Evolutionary conservation across 2,329 filamentous ascomycete genomes (phyloP), one percentile per base, ranked within the genome.

Genomic region (Peltaster fructicola): DNA sequence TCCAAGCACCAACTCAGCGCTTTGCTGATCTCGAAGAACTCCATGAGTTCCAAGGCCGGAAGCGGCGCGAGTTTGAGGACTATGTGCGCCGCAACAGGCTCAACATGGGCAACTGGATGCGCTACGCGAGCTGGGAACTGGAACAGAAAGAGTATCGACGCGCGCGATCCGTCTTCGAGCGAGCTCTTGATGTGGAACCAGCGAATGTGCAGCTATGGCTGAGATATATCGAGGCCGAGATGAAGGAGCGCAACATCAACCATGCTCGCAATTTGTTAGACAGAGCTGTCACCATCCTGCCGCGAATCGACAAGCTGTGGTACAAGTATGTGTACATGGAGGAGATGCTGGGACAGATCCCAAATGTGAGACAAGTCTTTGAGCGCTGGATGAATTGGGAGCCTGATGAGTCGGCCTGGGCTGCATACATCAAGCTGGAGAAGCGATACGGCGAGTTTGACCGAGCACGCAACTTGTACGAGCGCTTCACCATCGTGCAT

Each of bases 311-410:
- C 50, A 95, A 95, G 61, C 59, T 98, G 16, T 98, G 88, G 88
- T 98, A 92, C 61, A 95, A 95, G 51, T 98, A 93, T 59, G 81
- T 91, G 14, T 92, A 91, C 50, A 90, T 92, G 76, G 85, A 95
- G 57, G 88, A 98, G 63, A 95, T 85, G 55, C 65, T 98, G 27
- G 82, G 82, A 5, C 93, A 98, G 43, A 73, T 98, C 23, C 72
- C 84, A 3, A 88, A 85, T 17, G 90, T 82, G 3, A 64, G 88
- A 30, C 80, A 92, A 41, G 80, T 95, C 0, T 98, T 95, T 48
- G 88, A 98, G 56, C 66, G 88, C 22, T 98, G 88, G 88, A 85
- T 98, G 76, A 74, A 78, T 34, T 98, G 88, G 88, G 81, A 92
- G 49, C 88, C 88, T 0, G 82, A 93, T 38, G 85, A 95, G 63